These are phyloP conservation scores for Hypoxylon rubiginosum DNA, from an alignment of 2,329 filamentous ascomycete species.

Conservation along the genomic window DNA sequence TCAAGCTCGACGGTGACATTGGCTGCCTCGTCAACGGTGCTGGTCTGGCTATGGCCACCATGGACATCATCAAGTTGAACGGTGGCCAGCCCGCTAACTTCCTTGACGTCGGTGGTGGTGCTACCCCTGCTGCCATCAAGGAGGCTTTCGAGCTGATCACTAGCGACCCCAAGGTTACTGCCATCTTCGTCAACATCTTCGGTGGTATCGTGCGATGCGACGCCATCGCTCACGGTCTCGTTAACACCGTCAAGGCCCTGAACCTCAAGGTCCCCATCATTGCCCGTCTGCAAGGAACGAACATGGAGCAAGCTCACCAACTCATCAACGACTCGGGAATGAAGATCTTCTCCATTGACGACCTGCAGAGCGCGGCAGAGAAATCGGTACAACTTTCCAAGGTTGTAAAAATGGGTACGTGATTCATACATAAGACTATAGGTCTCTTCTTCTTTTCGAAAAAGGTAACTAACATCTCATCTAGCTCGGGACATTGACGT, in stretches of 20 bases:
- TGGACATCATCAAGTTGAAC: constrained; percentile 99
- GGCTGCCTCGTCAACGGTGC: constrained; percentile 99
- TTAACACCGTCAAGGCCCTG: constrained; percentile 93
- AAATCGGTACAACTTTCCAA: constrained; percentile 99
- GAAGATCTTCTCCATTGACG: constrained; percentile 99
- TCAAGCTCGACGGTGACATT: constrained; percentile 99
- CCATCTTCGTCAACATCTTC: constrained; percentile 99
- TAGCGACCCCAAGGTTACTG: constrained; percentile 96
- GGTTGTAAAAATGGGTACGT: constrained; percentile 96
- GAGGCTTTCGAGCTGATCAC: constrained; percentile 99
- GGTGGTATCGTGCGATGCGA: constrained; percentile 99
- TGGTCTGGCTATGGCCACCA: constrained; percentile 99
- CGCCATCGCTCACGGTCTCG: constrained; percentile 94
- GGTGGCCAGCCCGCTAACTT: constrained; percentile 97
- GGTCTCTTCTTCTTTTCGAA: not conserved
- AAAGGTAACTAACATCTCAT: constrained; percentile 42
- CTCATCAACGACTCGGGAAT: constrained; percentile 95
- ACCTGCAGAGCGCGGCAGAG: constrained; percentile 96
- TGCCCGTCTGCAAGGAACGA: constrained; percentile 96
- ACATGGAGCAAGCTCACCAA: constrained; percentile 95
- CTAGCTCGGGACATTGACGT: constrained; percentile 95
- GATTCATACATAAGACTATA: not conserved
- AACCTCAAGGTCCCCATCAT: constrained; percentile 98
- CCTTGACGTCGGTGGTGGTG: constrained; percentile 97
- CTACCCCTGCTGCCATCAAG: constrained; percentile 95